phyloP scores from a whole-genome alignment of 345 rosid species.

The Mercurialis annua region DNA sequence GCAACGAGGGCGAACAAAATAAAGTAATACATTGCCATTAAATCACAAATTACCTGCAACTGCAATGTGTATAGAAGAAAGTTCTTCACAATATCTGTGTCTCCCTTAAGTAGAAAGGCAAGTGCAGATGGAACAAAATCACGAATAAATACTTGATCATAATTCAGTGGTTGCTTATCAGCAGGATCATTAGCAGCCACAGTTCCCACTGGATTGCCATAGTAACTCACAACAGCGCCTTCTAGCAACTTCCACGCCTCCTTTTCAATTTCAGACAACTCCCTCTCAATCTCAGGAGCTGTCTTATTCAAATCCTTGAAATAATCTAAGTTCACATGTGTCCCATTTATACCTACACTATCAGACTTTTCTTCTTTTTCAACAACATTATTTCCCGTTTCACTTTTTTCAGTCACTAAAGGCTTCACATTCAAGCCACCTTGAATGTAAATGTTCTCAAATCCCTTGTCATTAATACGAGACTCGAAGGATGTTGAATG shows the following conservation, averaged over 20 bases:
- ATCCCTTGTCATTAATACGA: constrained; percentile 63
- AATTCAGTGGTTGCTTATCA: constrained; percentile 68
- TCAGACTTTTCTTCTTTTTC: constrained; percentile 38
- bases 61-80: constrained; percentile 92
- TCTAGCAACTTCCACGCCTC: constrained; percentile 91
- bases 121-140: constrained; percentile 96
- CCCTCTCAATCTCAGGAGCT: constrained; percentile 40
- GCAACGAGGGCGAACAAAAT: not conserved
- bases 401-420: constrained; percentile 46
- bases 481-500: constrained; percentile 56
- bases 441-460: constrained; percentile 67
- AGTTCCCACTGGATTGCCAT: constrained; percentile 81
- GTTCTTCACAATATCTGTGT: constrained; percentile 81
- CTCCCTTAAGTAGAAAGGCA: constrained; percentile 87
- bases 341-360: constrained; percentile 32
- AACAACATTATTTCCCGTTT: constrained; percentile 22
- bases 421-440: constrained; percentile 67
- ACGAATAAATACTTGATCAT: constrained; percentile 93
- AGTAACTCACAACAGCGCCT: constrained; percentile 61
- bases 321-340: constrained; percentile 34
- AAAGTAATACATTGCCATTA: not conserved
- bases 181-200: constrained; percentile 79
- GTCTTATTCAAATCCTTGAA: constrained; percentile 40
- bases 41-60: constrained; percentile 60
- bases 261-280: constrained; percentile 55